These are phyloP conservation scores for Penicillium sp. DNA, from an alignment of 2,329 filamentous ascomycete genomes.

Conservation along the genomic window DNA sequence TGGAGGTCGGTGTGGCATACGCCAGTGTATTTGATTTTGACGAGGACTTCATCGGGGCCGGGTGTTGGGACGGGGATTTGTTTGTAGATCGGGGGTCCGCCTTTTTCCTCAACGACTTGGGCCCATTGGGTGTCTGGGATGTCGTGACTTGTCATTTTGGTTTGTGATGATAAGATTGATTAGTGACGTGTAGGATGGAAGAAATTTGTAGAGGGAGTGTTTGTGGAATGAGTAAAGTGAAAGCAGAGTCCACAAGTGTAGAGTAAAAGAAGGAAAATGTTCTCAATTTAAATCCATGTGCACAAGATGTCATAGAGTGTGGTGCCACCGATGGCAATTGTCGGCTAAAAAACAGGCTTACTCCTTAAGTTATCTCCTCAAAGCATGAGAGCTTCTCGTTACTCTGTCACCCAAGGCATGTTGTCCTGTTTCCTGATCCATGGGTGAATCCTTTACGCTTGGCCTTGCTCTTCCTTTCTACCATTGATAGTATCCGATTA, in stretches of 20 bases:
- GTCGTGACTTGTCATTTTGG: slow-evolving; percentile 21
- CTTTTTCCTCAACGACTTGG: slow-evolving; percentile 80
- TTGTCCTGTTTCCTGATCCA: background rate
- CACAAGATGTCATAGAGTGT: slow-evolving; percentile 2
- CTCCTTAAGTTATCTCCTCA: too few species aligned
- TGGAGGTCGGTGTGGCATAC: slow-evolving; percentile 87
- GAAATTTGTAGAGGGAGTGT: background rate
- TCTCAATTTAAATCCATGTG: background rate
- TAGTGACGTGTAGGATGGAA: background rate
- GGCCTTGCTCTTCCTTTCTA: background rate
- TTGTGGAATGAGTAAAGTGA: background rate
- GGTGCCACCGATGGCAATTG: slow-evolving; percentile 13
- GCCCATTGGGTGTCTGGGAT: slow-evolving; percentile 88
- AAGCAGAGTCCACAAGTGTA: background rate
- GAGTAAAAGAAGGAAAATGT: background rate
- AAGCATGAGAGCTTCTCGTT: background rate
- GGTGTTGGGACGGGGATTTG: slow-evolving; percentile 76
- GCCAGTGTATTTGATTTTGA: slow-evolving; percentile 87
- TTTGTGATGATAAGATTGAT: background rate
- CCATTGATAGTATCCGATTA: background rate
- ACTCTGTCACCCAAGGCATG: background rate
- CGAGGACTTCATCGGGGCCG: slow-evolving; percentile 83
- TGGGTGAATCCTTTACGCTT: background rate
- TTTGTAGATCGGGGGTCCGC: slow-evolving; percentile 59
- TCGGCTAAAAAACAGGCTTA: too few species aligned